Evolutionary conservation across 306 rosid genomes (phyloP).

Genomic region (Bauhinia variegata): DNA sequence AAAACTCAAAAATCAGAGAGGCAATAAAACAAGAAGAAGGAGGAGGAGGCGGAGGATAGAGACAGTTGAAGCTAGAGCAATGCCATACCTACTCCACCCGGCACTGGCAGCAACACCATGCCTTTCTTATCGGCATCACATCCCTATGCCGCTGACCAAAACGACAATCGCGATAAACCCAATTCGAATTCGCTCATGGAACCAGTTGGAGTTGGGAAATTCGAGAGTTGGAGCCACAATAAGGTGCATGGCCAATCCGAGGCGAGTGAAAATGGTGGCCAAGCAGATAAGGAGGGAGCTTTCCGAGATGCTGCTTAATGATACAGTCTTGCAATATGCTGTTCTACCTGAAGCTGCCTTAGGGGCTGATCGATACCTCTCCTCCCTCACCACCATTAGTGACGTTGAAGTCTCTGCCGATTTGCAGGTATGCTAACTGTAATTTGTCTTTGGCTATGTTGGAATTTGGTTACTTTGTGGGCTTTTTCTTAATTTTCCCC

Average conservation of each 20-base stretch:
- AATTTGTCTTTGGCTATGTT: neutral
- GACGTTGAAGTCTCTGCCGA: conserved; percentile 86
- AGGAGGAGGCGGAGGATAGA: no score
- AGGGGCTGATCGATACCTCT: conserved; percentile 86
- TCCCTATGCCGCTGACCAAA: neutral
- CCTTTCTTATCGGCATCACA: conserved; percentile 26
- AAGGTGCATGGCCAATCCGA: conserved; percentile 85
- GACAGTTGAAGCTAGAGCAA: conserved; percentile 35
- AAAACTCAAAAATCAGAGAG: neutral
- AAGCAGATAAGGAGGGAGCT: conserved; percentile 88
- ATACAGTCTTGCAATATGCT: conserved; percentile 72
- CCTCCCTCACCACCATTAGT: conserved; percentile 85
- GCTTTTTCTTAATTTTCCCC: neutral
- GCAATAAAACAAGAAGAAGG: neutral
- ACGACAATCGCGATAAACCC: neutral
- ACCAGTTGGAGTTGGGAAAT: conserved; percentile 21
- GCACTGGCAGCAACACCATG: conserved; percentile 28
- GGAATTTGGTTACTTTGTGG: neutral
- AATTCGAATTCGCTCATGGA: conserved; percentile 33
- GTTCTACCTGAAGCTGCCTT: conserved; percentile 88
- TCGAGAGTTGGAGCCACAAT: conserved; percentile 29
- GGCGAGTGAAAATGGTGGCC: conserved; percentile 94
- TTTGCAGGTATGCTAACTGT: conserved; percentile 63
- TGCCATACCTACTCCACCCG: conserved; percentile 52
- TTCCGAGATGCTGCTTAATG: conserved; percentile 88